These are phyloP conservation scores for Sugiyamaella sp. DNA, from an alignment of 1,139 yeast species.

Conservation along the genomic window DNA sequence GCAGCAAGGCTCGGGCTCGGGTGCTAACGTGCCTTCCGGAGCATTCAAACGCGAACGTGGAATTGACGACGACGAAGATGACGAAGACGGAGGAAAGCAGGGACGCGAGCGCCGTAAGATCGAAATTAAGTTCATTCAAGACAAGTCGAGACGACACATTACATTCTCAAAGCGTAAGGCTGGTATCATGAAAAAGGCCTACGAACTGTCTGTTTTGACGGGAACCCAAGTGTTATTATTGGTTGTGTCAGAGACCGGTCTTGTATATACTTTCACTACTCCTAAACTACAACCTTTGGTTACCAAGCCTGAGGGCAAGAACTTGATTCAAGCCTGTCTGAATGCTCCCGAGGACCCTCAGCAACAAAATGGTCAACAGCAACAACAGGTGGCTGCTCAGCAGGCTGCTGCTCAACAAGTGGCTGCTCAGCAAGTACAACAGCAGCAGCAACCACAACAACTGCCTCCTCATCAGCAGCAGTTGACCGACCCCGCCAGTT, in stretches of 20 bases:
- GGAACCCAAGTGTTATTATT: slow-evolving; percentile 94
- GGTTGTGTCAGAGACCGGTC: slow-evolving; percentile 96
- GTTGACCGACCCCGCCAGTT: slow-evolving; percentile 23
- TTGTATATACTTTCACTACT: slow-evolving; percentile 97
- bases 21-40: slow-evolving; percentile 18
- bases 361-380: slow-evolving; percentile 24
- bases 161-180: slow-evolving; percentile 98
- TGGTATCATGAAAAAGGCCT: slow-evolving; percentile 97
- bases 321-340: slow-evolving; percentile 92
- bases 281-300: slow-evolving; percentile 97
- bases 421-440: slow-evolving; percentile 25
- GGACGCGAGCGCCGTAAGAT: slow-evolving; percentile 91
- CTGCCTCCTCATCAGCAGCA: slow-evolving; percentile 24
- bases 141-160: slow-evolving; percentile 95
- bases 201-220: slow-evolving; percentile 90
- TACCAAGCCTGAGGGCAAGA: slow-evolving; percentile 95
- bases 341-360: slow-evolving; percentile 76
- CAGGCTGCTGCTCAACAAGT: slow-evolving; percentile 21
- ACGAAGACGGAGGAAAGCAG: slow-evolving; percentile 69
- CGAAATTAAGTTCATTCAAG: slow-evolving; percentile 95
- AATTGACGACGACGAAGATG: slow-evolving; percentile 55
- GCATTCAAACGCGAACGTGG: slow-evolving; percentile 32
- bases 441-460: slow-evolving; percentile 21
- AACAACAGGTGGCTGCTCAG: slow-evolving; percentile 20
- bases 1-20: slow-evolving; percentile 15